A percentile compares a stretch with the other conserved stretches of the same genome.
phyloP scores from a whole-genome alignment of 306 rosid species.

The Dalbergia cochinchinensis region DNA sequence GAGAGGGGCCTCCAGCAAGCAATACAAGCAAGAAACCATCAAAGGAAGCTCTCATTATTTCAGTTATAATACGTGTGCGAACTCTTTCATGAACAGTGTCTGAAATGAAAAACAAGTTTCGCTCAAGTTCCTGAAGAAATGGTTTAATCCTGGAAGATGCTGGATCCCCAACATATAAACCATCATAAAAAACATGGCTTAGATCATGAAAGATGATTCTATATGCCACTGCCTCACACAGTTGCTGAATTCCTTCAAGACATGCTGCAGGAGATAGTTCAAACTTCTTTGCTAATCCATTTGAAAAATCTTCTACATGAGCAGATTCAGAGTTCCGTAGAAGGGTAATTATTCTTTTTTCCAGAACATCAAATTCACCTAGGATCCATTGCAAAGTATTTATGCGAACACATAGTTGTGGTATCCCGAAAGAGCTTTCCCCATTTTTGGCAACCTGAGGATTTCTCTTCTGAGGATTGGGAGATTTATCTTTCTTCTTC shows the following conservation, averaged over 20 bases:
- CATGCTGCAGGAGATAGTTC: conserved; percentile 88
- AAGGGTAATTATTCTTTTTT: conserved; percentile 88
- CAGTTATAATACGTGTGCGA: conserved; percentile 80
- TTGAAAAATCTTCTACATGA: conserved; percentile 81
- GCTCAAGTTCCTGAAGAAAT: conserved; percentile 83
- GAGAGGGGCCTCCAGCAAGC: conserved; percentile 98
- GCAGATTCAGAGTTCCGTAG: conserved; percentile 96
- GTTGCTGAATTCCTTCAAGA: conserved; percentile 95
- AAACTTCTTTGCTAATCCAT: conserved; percentile 79
- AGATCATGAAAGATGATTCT: conserved; percentile 86
- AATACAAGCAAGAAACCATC: conserved; percentile 94
- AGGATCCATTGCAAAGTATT: conserved; percentile 90
- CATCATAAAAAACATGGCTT: conserved; percentile 81
- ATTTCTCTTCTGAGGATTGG: conserved; percentile 80
- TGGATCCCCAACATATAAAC: conserved; percentile 84
- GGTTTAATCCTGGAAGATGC: conserved; percentile 86
- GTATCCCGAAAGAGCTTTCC: conserved; percentile 76
- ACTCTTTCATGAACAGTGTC: conserved; percentile 82
- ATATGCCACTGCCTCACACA: conserved; percentile 86
- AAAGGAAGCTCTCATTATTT: conserved; percentile 96
- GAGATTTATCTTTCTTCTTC: conserved; percentile 93
- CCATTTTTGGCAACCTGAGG: conserved; percentile 95
- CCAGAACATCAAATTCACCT: conserved; percentile 84
- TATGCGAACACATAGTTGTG: conserved; percentile 83
- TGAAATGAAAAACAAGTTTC: conserved; percentile 66